Percentiles rank a stretch among this genome's conserved stretches.
Conservation (phyloP, 1,284 basidiomycete species). For the Ceratobasidium sp. region DNA sequence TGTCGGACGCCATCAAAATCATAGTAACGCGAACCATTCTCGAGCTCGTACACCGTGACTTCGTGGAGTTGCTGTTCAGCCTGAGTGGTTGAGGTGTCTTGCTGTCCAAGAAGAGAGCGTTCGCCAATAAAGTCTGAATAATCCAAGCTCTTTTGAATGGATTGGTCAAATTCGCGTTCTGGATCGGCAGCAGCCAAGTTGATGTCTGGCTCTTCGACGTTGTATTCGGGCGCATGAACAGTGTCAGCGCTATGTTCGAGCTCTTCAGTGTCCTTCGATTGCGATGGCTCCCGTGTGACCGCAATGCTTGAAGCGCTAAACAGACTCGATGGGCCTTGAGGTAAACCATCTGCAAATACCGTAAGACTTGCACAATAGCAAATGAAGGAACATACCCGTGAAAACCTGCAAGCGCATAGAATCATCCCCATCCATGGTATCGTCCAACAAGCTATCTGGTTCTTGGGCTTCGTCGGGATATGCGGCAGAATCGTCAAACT, state of each 20-base stretch:
- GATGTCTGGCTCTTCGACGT: slow-evolving; percentile 8
- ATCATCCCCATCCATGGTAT: slow-evolving; percentile 9
- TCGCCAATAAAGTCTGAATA: slow-evolving; percentile 33
- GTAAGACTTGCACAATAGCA: not conserved
- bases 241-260: slow-evolving; percentile 21
- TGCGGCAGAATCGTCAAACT: slow-evolving; percentile 21
- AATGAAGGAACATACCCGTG: not conserved
- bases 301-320: slow-evolving; percentile 14
- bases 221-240: slow-evolving; percentile 1
- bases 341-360: not conserved
- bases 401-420: not conserved
- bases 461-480: slow-evolving; percentile 4
- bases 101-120: slow-evolving; percentile 7
- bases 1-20: slow-evolving; percentile 27
- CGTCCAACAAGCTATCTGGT: slow-evolving; percentile 32
- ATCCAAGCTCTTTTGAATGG: slow-evolving; percentile 30
- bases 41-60: slow-evolving; percentile 32
- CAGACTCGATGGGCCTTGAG: slow-evolving; percentile 14
- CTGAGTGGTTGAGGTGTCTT: slow-evolving; percentile 12
- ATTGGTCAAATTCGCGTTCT: slow-evolving; percentile 14
- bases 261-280: slow-evolving; percentile 20
- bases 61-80: slow-evolving; percentile 11
- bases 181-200: not conserved
- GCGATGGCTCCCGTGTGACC: slow-evolving; percentile 22
- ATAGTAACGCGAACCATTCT: slow-evolving; percentile 28